Evolutionary conservation across 805 yeast species (phyloP).

Genomic region (Sporopachydermia quercuum): DNA sequence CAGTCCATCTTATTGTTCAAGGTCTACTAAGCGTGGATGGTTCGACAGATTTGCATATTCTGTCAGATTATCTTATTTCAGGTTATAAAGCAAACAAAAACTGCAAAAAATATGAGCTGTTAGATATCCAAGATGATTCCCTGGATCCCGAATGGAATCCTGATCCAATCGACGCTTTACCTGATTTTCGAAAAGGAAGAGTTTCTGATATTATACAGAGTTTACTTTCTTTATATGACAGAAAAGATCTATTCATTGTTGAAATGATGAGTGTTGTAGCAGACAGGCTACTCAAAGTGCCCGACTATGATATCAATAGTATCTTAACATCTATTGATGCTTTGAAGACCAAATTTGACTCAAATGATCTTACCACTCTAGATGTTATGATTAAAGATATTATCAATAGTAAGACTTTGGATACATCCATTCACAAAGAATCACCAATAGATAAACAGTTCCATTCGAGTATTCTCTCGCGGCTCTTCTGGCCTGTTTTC

Average conservation of each 20-base stretch:
- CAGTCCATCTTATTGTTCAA: constrained; percentile 50
- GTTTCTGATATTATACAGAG: constrained; percentile 59
- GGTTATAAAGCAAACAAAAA: constrained; percentile 25
- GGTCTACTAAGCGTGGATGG: constrained; percentile 45
- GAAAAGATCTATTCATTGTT: constrained; percentile 46
- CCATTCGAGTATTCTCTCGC: constrained; percentile 53
- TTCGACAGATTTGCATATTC: constrained; percentile 39
- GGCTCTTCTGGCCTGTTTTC: constrained; percentile 68
- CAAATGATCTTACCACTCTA: constrained; percentile 45
- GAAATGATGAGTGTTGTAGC: constrained; percentile 55
- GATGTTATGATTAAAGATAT: constrained; percentile 81
- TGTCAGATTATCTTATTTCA: constrained; percentile 16
- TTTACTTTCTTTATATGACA: constrained; percentile 55
- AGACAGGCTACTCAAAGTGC: constrained; percentile 30
- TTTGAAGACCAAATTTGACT: constrained; percentile 51
- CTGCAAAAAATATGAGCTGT: constrained; percentile 18
- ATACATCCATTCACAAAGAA: constrained; percentile 21
- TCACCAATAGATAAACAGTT: constrained; percentile 16
- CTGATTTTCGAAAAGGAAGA: constrained; percentile 53
- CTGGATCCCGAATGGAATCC: constrained; percentile 56
- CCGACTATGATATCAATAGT: constrained; percentile 24
- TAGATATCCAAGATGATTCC: constrained; percentile 28
- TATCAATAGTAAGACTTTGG: constrained; percentile 34
- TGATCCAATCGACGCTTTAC: constrained; percentile 82
- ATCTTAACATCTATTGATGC: constrained; percentile 30